Conservation (phyloP, 179 eudicot species). For the Camellia oleifera region DNA sequence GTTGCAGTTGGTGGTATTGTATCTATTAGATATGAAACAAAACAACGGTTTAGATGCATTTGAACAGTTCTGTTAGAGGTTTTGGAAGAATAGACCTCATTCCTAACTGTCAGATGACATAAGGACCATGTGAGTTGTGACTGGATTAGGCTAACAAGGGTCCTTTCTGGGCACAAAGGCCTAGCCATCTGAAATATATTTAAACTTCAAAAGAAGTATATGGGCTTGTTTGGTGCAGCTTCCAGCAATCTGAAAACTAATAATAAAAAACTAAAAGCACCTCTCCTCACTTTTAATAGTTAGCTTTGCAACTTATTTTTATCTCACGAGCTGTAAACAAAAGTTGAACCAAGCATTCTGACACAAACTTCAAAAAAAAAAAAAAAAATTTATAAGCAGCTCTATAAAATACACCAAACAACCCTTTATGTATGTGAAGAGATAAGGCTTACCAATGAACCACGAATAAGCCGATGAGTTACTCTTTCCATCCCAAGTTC, state of each 20-base stretch:
- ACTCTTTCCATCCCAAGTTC: not conserved
- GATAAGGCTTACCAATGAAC: constrained; percentile 13
- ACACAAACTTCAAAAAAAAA: no score
- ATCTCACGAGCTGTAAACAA: no score
- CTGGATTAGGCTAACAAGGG: not conserved
- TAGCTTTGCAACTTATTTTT: no score
- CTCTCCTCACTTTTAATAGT: no score
- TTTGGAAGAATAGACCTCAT: not conserved
- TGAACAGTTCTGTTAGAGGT: not conserved
- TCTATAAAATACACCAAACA: no score
- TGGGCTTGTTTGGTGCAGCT: no score
- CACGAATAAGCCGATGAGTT: constrained; percentile 11
- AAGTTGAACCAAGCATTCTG: no score
- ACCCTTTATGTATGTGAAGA: not conserved
- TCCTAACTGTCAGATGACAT: not conserved
- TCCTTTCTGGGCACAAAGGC: not conserved
- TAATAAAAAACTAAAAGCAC: no score
- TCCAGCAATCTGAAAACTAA: no score
- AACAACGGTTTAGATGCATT: not conserved
- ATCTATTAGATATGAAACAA: not conserved
- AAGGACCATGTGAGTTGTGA: not conserved
- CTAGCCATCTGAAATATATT: not conserved
- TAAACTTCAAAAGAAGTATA: not conserved
- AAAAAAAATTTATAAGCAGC: no score
- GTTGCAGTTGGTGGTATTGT: constrained; percentile 15